These are phyloP conservation scores for Fusarium neocosmosporiellum DNA, from an alignment of 2,329 filamentous ascomycete species.

Conservation along the genomic window DNA sequence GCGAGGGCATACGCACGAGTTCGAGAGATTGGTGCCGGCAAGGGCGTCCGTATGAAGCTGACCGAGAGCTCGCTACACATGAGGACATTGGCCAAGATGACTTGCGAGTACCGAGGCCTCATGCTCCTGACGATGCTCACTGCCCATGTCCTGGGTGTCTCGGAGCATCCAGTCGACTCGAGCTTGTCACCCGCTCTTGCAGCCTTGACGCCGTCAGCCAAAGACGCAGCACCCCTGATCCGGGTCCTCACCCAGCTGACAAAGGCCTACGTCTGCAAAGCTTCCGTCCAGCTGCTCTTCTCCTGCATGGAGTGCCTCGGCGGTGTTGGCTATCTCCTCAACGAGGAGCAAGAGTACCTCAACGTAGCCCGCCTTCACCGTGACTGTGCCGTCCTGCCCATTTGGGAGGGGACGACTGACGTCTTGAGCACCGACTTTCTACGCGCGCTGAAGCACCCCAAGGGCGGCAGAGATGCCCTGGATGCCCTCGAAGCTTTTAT, in stretches of 20 bases:
- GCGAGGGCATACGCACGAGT: slow-evolving; percentile 68
- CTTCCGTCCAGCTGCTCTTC: slow-evolving; percentile 61
- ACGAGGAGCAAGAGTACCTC: slow-evolving; percentile 70
- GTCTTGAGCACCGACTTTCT: slow-evolving; percentile 69
- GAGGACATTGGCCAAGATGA: slow-evolving; percentile 66
- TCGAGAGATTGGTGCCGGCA: slow-evolving; percentile 60
- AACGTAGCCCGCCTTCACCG: slow-evolving; percentile 75
- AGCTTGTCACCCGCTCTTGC: slow-evolving; percentile 35
- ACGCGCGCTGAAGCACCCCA: slow-evolving; percentile 59
- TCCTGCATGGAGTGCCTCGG: slow-evolving; percentile 73
- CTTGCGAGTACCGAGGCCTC: slow-evolving; percentile 65
- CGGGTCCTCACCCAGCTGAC: slow-evolving; percentile 69
- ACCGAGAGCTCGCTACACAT: slow-evolving; percentile 67
- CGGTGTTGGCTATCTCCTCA: slow-evolving; percentile 74
- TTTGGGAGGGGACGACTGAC: slow-evolving; percentile 81
- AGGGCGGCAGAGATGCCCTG: slow-evolving; percentile 50
- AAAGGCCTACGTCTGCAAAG: slow-evolving; percentile 68
- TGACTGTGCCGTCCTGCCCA: slow-evolving; percentile 71
- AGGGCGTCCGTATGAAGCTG: slow-evolving; percentile 59
- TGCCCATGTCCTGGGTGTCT: slow-evolving; percentile 64
- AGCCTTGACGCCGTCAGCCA: slow-evolving; percentile 48
- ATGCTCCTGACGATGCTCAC: slow-evolving; percentile 67
- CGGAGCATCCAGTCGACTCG: slow-evolving; percentile 54
- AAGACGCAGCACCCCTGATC: slow-evolving; percentile 58
- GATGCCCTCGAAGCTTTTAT: slow-evolving; percentile 59